Percentiles rank a stretch among this genome's conserved stretches.
These are phyloP conservation scores for Candida dajiaensis DNA, from an alignment of 805 yeast species.

Conservation along the genomic window DNA sequence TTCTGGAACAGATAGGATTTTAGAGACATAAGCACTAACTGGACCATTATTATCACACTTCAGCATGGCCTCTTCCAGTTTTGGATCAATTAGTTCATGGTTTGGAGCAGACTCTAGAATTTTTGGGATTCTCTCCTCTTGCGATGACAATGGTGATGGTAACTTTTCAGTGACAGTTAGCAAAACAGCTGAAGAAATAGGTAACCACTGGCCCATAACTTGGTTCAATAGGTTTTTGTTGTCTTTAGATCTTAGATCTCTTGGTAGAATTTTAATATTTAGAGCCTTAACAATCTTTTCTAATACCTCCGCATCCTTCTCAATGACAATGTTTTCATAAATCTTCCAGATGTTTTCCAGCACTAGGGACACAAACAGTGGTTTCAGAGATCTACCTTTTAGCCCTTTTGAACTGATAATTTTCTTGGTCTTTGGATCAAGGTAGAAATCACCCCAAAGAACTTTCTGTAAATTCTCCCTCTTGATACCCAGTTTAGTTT, in stretches of 20 bases:
- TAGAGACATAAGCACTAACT: constrained; percentile 75
- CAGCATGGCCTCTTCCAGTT: constrained; percentile 49
- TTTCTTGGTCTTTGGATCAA: constrained; percentile 86
- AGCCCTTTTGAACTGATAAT: constrained; percentile 62
- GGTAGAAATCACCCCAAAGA: constrained; percentile 92
- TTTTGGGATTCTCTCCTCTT: constrained; percentile 60
- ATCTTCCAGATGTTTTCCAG: constrained; percentile 91
- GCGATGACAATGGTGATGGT: constrained; percentile 81
- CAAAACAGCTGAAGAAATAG: constrained; percentile 80
- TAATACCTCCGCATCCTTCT: constrained; percentile 63
- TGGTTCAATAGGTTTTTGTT: constrained; percentile 52
- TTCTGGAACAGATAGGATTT: constrained; percentile 80
- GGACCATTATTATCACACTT: constrained; percentile 66
- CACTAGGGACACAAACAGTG: constrained; percentile 81
- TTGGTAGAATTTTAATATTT: constrained; percentile 58
- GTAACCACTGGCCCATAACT: constrained; percentile 90
- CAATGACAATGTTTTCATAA: constrained; percentile 62
- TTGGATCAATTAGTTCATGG: constrained; percentile 40
- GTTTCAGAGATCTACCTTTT: constrained; percentile 60
- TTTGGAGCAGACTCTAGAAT: constrained; percentile 58
- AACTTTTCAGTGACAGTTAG: constrained; percentile 78
- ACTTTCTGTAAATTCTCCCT: constrained; percentile 73
- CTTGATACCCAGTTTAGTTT: constrained; percentile 77
- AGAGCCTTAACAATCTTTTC: constrained; percentile 71
- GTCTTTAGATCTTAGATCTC: constrained; percentile 80